These are phyloP conservation scores for Colletotrichum paranaense DNA, from an alignment of 2,329 filamentous ascomycete genomes.

Conservation along the genomic window DNA sequence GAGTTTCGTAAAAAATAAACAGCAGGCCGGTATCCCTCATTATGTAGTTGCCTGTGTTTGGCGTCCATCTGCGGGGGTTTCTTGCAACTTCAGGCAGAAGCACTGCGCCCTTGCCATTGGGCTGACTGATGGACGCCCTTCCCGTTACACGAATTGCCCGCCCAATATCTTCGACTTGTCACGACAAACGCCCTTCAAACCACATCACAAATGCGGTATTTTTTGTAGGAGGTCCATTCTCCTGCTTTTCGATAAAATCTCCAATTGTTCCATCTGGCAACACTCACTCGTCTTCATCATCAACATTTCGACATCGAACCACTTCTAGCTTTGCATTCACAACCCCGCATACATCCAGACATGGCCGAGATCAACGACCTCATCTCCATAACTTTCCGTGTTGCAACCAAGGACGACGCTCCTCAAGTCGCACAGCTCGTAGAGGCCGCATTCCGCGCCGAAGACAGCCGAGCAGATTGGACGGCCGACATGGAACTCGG, in stretches of 20 bases:
- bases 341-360: too few relatives aligned
- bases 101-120: neutral
- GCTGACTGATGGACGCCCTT: neutral
- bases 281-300: neutral
- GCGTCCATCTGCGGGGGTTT: neutral
- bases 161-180: neutral
- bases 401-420: conserved; percentile 50
- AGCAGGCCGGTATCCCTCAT: neutral
- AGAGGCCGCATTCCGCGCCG: conserved; percentile 52
- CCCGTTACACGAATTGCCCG: neutral
- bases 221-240: too few relatives aligned
- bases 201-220: neutral
- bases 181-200: neutral
- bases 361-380: conserved; percentile 3
- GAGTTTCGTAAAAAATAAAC: neutral
- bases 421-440: conserved; percentile 48
- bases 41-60: neutral
- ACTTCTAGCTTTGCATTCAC: neutral
- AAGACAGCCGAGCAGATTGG: conserved; percentile 49
- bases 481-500: conserved; percentile 46
- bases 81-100: neutral
- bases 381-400: conserved; percentile 46
- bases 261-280: neutral
- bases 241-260: neutral
- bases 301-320: neutral